These are phyloP conservation scores for Phyllosticta paracitricarpa DNA, from an alignment of 2,329 filamentous ascomycete genomes.

Conservation along the genomic window DNA sequence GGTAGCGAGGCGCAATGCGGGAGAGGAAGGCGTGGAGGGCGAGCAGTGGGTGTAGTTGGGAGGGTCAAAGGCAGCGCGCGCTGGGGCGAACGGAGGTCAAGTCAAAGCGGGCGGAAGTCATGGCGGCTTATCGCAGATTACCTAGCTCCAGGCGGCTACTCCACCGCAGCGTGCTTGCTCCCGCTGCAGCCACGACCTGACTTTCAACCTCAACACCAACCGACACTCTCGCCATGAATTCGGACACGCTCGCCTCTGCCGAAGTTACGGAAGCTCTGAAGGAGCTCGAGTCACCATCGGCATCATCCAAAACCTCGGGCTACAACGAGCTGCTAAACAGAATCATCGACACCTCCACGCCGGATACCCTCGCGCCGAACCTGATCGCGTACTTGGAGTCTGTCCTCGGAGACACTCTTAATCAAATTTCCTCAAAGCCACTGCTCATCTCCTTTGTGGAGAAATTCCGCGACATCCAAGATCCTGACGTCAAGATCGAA, in stretches of 20 bases:
- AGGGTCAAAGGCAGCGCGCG: not conserved
- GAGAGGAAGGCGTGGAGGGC: not conserved
- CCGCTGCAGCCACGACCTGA: not conserved
- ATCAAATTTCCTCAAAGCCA: constrained; percentile 64
- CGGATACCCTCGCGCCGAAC: constrained; percentile 45
- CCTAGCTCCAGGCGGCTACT: not conserved
- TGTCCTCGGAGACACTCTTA: constrained; percentile 58
- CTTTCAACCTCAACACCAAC: not conserved
- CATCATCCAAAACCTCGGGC: constrained; percentile 42
- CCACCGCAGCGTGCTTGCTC: not conserved
- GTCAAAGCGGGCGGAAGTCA: not conserved
- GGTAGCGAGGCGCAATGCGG: not conserved
- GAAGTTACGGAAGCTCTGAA: constrained; percentile 40
- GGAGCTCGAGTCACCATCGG: constrained; percentile 38
- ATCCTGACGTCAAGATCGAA: constrained; percentile 59
- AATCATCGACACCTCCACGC: constrained; percentile 39
- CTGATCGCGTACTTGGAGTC: constrained; percentile 58
- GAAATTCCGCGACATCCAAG: constrained; percentile 50
- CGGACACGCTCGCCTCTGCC: constrained; percentile 37
- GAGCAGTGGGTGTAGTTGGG: not conserved
- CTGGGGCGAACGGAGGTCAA: constrained; percentile 1
- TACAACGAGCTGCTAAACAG: constrained; percentile 50
- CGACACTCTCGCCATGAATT: constrained; percentile 10
- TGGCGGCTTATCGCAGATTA: constrained; percentile 1
- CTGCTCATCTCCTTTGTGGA: constrained; percentile 58